Percentiles rank a stretch among this genome's conserved stretches.
Conservation (phyloP, 805 yeast species). For the Nakazawaea wyomingensis region DNA sequence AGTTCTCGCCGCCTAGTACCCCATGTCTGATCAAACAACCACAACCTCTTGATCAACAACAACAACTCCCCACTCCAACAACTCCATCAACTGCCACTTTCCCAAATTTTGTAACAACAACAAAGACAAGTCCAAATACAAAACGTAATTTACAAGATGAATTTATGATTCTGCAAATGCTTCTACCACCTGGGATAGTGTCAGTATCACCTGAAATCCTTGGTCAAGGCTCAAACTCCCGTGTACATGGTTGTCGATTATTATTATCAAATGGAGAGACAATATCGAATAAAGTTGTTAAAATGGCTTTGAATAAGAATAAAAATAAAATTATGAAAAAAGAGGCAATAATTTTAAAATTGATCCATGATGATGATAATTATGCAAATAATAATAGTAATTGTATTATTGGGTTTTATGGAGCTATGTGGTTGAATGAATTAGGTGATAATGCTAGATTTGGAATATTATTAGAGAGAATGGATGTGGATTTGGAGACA, state of each 20-base stretch:
- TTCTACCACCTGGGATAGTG: neutral
- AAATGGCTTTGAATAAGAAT: constrained; percentile 1
- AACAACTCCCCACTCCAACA: constrained; percentile 3
- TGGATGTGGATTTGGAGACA: constrained; percentile 23
- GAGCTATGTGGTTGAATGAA: constrained; percentile 18
- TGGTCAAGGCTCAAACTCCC: neutral
- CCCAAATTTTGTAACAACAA: neutral
- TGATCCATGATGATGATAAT: neutral
- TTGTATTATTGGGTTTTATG: constrained; percentile 25
- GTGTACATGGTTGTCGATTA: neutral
- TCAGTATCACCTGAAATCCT: neutral
- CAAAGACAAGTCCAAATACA: neutral
- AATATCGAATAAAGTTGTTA: neutral
- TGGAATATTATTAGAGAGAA: constrained; percentile 22
- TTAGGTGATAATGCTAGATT: constrained; percentile 14
- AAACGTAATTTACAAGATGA: constrained; percentile 6
- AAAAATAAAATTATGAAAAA: constrained; percentile 1
- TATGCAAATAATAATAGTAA: no score
- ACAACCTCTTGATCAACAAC: neutral
- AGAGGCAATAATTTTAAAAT: constrained; percentile 6
- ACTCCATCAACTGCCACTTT: constrained; percentile 1
- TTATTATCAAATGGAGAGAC: neutral
- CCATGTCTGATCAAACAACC: neutral
- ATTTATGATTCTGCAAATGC: neutral
- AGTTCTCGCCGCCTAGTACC: neutral